Base-by-base conservation (phyloP, 2,329 filamentous ascomycete species). In the Pyrenochaeta sp. region DNA sequence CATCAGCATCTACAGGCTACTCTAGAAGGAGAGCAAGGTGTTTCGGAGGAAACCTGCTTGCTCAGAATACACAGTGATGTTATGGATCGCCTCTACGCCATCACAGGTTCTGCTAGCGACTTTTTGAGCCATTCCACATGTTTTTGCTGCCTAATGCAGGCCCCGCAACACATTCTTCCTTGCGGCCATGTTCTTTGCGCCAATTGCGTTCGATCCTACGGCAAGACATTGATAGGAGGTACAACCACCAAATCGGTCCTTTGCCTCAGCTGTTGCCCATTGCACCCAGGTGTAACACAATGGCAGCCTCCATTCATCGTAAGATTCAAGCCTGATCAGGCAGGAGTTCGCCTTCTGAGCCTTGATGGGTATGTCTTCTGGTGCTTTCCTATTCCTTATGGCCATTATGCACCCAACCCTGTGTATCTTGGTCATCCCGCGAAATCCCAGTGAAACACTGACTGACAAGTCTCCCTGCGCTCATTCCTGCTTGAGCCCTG, bases 181-280 rank as follows among this genome's bases (percentile, higher is more conserved):
- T 83, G 81, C 53, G 79, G 79, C 0, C 80, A 83, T 63, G 70
- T 81, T 2, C 54, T 82, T 0, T 81, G 80, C 59, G 76, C 72
- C 7, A 62, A 67, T 30, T 81, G 80, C 56, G 58, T 81, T 27
- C 67, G 59, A 55, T 64, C 31, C 48, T 79, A 69, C 63, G 72
- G 65, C 27, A 40, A 46, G 30, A n/a, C 35, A 6, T 35, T 35
- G 11, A 11, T n/a, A n/a, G 32, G 15, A 17, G 11, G 3, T 30
- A 20, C 74, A 42, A 76, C 73, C 2, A 18, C 15, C 7, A 20
- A 11, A 2, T 48, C 7, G 11, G 3, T 31, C 17, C 14, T 23
- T 15, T 11, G 12, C 33, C 30, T 49, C 2, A 29, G 6, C 9
- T 21, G 11, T 2, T 58, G 55, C 65, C 78, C 76, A 2, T 49